Conservation (phyloP, 495 filamentous ascomycete species). For the Bathelium albidoporum region DNA sequence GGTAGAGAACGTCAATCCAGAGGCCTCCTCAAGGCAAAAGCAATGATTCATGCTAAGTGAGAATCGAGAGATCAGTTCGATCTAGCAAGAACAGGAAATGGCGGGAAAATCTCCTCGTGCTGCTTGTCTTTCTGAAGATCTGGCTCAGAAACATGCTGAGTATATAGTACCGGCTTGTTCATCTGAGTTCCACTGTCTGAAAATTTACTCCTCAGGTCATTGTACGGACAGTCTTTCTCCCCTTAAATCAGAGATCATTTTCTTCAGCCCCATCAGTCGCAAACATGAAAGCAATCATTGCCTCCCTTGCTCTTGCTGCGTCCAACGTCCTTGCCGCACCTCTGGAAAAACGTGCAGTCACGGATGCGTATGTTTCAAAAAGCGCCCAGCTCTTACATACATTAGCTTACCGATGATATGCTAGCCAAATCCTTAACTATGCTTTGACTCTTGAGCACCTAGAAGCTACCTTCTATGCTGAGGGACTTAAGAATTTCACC, state of each 20-base stretch:
- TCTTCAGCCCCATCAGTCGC: too few species aligned
- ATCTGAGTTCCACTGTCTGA: too few species aligned
- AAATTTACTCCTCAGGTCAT: background rate
- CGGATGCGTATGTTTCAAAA: background rate
- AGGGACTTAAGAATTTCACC: conserved; percentile 43
- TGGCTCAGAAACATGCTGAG: too few species aligned
- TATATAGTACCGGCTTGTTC: background rate
- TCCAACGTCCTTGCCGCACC: background rate
- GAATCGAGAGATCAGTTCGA: too few species aligned
- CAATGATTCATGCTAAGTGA: background rate
- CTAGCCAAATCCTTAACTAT: conserved; percentile 11
- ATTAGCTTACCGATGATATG: background rate
- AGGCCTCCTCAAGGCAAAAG: background rate
- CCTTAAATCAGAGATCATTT: too few species aligned
- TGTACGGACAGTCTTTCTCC: background rate
- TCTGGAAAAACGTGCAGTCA: background rate
- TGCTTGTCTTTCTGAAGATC: too few species aligned
- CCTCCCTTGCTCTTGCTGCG: background rate
- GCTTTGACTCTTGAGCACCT: conserved; percentile 31
- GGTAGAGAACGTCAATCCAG: background rate
- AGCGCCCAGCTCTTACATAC: background rate
- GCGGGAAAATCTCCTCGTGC: too few species aligned
- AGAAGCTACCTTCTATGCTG: conserved; percentile 40
- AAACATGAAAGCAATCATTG: background rate
- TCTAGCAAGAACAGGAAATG: too few species aligned